Conservation (phyloP, 1,284 basidiomycete genomes). For the Papiliotrema terrestris region DNA sequence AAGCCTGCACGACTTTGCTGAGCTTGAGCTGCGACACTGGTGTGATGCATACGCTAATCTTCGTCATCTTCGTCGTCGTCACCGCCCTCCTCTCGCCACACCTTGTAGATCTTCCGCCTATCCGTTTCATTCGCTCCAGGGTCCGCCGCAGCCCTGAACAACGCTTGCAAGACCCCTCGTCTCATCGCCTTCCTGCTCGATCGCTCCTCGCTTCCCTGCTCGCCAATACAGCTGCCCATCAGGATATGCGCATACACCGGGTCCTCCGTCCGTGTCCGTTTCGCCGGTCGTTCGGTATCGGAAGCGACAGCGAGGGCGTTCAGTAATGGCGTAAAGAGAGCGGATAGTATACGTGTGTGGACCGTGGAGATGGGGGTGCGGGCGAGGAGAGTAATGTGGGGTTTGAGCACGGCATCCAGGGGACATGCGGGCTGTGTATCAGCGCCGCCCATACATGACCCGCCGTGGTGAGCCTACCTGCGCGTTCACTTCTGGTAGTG, state of each 20-base stretch:
- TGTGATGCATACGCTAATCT: constrained; percentile 2
- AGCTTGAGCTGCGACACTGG: not conserved
- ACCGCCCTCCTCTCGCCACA: constrained; percentile 62
- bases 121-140: constrained; percentile 65
- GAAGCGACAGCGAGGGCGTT: constrained; percentile 16
- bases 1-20: too few species aligned
- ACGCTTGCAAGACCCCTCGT: constrained; percentile 58
- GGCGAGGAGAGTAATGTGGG: constrained; percentile 42
- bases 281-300: constrained; percentile 22
- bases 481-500: constrained; percentile 28
- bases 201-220: constrained; percentile 21
- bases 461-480: constrained; percentile 18
- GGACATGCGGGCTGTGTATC: constrained; percentile 27
- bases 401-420: constrained; percentile 33
- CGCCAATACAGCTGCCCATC: constrained; percentile 20
- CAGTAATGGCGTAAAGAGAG: constrained; percentile 35
- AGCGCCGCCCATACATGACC: not conserved
- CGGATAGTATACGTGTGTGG: constrained; percentile 38
- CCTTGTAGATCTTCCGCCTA: constrained; percentile 72
- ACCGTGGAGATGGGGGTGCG: constrained; percentile 38
- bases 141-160: constrained; percentile 74
- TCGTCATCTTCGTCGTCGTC: constrained; percentile 43
- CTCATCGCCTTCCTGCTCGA: constrained; percentile 50
- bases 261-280: constrained; percentile 44
- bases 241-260: constrained; percentile 32